These are phyloP conservation scores for Apiotrichum brassicae DNA, from an alignment of 1,284 basidiomycete species.

Conservation along the genomic window DNA sequence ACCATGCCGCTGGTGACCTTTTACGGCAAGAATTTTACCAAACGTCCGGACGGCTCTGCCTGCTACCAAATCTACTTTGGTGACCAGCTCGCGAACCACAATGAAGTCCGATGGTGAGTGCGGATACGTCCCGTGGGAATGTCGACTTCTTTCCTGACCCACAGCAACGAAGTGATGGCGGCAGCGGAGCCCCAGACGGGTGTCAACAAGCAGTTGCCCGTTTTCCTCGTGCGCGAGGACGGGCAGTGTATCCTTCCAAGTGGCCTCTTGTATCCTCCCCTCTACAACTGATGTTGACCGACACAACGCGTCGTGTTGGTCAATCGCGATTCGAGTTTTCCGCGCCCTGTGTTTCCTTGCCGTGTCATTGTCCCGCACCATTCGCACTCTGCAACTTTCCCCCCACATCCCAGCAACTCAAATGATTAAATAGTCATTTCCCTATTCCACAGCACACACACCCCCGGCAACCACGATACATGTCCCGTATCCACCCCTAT, in stretches of 20 bases:
- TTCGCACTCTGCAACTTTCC: too few species aligned
- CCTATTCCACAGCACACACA: too few species aligned
- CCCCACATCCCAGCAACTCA: too few species aligned
- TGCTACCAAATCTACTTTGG: constrained; percentile 67
- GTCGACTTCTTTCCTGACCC: too few species aligned
- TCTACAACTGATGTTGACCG: too few species aligned
- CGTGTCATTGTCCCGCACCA: too few species aligned
- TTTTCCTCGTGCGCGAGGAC: constrained; percentile 78
- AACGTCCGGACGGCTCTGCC: constrained; percentile 59
- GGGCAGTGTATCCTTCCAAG: constrained; percentile 83
- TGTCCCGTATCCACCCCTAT: too few species aligned
- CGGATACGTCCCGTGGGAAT: background rate
- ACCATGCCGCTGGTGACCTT: constrained; percentile 35
- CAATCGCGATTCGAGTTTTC: too few species aligned
- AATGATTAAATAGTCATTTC: too few species aligned
- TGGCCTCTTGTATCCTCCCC: constrained; percentile 64
- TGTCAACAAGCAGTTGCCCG: constrained; percentile 54
- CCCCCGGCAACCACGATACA: too few species aligned
- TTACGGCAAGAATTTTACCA: constrained; percentile 85
- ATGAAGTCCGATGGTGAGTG: constrained; percentile 76
- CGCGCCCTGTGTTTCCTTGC: too few species aligned
- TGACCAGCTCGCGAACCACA: constrained; percentile 73
- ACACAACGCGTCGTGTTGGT: too few species aligned
- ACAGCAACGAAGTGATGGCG: constrained; percentile 54
- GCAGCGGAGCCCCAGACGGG: constrained; percentile 40